Conservation (phyloP, 371 early-diverging fungal species). For the Rhizomucor pusillus region DNA sequence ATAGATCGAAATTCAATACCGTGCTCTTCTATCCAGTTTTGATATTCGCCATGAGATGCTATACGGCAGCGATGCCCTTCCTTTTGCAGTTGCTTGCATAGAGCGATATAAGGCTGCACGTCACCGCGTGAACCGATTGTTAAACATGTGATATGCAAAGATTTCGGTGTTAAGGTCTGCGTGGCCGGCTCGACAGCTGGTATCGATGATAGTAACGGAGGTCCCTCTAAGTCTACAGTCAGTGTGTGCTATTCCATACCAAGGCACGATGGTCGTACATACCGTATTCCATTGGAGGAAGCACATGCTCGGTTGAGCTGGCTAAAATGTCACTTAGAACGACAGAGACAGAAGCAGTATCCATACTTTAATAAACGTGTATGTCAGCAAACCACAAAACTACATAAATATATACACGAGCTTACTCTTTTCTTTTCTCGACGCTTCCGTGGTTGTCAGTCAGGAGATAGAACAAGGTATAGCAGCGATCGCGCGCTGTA, state of each 20-base stretch:
- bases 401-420: no score
- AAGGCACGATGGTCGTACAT: conserved; percentile 5
- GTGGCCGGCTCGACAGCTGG: neutral
- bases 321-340: conserved; percentile 21
- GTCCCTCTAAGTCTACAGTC: conserved; percentile 8
- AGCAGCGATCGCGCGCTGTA: conserved; percentile 27
- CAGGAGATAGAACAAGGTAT: conserved; percentile 18
- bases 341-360: neutral
- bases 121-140: conserved; percentile 86
- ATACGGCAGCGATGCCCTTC: conserved; percentile 75
- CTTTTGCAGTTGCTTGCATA: conserved; percentile 68
- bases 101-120: conserved; percentile 82
- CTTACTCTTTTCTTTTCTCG: neutral
- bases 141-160: conserved; percentile 72
- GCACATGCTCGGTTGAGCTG: conserved; percentile 24
- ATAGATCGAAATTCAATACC: conserved; percentile 72
- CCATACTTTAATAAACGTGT: neutral
- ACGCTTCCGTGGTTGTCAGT: neutral
- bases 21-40: conserved; percentile 69
- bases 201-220: conserved; percentile 12
- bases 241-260: neutral
- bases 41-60: conserved; percentile 74
- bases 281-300: conserved; percentile 33
- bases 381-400: neutral
- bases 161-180: conserved; percentile 16